Evolutionary conservation across 1,284 basidiomycete genomes (phyloP).

Genomic region (Boletus smithii): DNA sequence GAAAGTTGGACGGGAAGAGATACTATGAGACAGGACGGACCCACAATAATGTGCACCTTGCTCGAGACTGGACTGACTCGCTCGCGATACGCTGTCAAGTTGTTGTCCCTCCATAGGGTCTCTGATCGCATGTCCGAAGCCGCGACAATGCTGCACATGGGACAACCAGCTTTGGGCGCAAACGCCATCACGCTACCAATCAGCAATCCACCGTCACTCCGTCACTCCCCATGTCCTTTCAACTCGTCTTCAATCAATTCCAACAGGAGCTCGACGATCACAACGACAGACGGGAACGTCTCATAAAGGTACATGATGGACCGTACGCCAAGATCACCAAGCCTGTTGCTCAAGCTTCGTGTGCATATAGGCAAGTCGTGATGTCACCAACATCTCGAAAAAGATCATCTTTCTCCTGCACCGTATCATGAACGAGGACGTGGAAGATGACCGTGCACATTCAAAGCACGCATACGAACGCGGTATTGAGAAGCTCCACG

Average conservation of each 20-base stretch:
- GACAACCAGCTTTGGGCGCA: background rate
- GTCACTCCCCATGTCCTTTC: constrained; percentile 21
- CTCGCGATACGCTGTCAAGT: background rate
- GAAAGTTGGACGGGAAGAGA: background rate
- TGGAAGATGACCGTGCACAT: constrained; percentile 34
- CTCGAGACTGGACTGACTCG: background rate
- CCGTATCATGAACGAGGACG: constrained; percentile 60
- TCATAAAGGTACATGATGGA: constrained; percentile 68
- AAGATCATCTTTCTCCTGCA: constrained; percentile 94
- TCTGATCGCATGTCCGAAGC: background rate
- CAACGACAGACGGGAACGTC: constrained; percentile 73
- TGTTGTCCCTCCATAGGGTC: constrained; percentile 16
- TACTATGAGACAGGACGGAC: no score
- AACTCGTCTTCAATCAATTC: constrained; percentile 53
- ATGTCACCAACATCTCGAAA: constrained; percentile 91
- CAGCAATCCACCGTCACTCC: no score
- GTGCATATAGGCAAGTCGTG: constrained; percentile 65
- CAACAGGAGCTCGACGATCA: constrained; percentile 70
- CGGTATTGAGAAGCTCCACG: constrained; percentile 65
- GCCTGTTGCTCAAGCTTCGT: constrained; percentile 8
- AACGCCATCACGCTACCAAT: background rate
- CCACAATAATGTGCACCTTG: background rate
- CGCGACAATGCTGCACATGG: background rate
- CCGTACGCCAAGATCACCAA: background rate
- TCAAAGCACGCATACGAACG: constrained; percentile 48